A percentile compares a stretch with the other conserved stretches of the same genome.
Conservation (phyloP, 2,329 filamentous ascomycete species). For the Venturia aucupariae region DNA sequence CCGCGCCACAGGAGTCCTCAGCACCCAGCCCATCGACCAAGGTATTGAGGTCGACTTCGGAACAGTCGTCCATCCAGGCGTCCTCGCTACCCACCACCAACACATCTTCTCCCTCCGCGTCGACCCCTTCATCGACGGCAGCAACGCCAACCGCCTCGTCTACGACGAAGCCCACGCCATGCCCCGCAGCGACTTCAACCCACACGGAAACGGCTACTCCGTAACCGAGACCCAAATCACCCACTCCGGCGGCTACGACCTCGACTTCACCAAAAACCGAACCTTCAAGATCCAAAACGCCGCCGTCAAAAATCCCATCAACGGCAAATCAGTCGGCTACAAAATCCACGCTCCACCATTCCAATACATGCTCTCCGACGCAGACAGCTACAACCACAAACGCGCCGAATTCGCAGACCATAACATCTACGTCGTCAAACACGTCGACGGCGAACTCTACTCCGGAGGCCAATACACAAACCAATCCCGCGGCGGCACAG, state of each 20-base stretch:
- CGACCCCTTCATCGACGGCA: constrained; percentile 39
- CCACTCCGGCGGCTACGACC: constrained; percentile 42
- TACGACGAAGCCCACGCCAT: constrained; percentile 50
- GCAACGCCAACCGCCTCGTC: constrained; percentile 34
- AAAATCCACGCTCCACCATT: constrained; percentile 41
- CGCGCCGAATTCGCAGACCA: constrained; percentile 51
- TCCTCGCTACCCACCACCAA: constrained; percentile 62
- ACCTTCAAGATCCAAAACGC: constrained; percentile 42
- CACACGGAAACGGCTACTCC: constrained; percentile 44
- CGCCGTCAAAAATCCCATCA: constrained; percentile 36
- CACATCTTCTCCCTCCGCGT: constrained; percentile 58
- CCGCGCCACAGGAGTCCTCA: constrained; percentile 59
- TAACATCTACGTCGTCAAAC: constrained; percentile 48
- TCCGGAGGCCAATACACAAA: constrained; percentile 52
- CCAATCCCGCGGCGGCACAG: constrained; percentile 45
- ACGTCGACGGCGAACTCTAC: constrained; percentile 50
- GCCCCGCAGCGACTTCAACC: constrained; percentile 47
- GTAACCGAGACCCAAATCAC: constrained; percentile 38
- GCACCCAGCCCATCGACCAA: constrained; percentile 58
- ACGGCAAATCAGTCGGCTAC: constrained; percentile 39
- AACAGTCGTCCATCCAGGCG: constrained; percentile 59
- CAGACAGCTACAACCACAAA: constrained; percentile 46
- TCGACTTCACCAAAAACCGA: constrained; percentile 35
- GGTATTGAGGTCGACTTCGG: constrained; percentile 56
- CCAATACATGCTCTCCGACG: constrained; percentile 43